Evolutionary conservation across 495 filamentous ascomycete species (phyloP), one percentile per base, ranked within the genome.

Genomic region (Aspergillus hancockii): DNA sequence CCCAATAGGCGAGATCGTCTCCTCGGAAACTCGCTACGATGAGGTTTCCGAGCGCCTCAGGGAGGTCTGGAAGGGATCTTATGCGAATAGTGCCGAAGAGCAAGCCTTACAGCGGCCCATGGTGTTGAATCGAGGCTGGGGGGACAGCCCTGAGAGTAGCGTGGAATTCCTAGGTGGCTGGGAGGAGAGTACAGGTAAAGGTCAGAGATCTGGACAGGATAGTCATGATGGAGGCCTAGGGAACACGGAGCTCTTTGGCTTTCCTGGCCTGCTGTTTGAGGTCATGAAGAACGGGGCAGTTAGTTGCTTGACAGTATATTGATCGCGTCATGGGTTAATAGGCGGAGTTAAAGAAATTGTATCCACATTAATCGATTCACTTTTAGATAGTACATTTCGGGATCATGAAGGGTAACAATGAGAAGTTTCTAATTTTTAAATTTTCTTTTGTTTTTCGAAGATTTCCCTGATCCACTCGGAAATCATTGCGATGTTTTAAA

Each of bases 221-320:
- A 72, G 76, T 30, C 83, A 76, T 46, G 87, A 87, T 63, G 84
- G 84, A 25, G 73, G 75, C 22, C 65, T 91, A 71, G 80, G 85
- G 16, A 94, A 91, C 55, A 94, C 90, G 23, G 93, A 93, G 64
- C 72, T 98, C 14, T 98, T 91, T 79, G 92, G 93, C 12, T 98
- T 95, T 68, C 94, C 93, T 1, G 94, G 94, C 3, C 75, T 97
- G 66, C 81, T 97, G 19, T 98, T 97, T 75, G 94, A 98, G 75
- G 93, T 98, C 12, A 72, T 97, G 73, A 94, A 90, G 85, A 97
- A 94, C 67, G 91, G 88, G 4, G 87, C 85, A 43, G 91, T 98
- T 32, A 93, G 90, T 69, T 88, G 88, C 32, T 75, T 98, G 63
- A 97, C 92, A n/a, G 85, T 96, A 10, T 96, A 90, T 73, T 94